Conservation (phyloP, 352 stramenopile species). For the Stramenopiles sp. region DNA sequence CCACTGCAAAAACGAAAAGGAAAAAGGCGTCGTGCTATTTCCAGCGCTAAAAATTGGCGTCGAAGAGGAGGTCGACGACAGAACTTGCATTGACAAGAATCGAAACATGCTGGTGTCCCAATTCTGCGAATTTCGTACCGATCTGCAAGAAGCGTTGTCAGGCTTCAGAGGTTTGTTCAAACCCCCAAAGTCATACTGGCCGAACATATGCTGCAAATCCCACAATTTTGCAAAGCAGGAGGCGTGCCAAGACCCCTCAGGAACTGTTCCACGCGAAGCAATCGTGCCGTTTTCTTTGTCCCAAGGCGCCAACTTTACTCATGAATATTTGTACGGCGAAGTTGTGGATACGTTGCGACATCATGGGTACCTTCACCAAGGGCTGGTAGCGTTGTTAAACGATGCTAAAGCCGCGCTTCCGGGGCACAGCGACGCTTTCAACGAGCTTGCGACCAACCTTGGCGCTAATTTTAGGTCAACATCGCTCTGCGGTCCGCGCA, state of each 20-base stretch:
- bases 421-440: neutral
- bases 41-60: neutral
- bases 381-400: neutral
- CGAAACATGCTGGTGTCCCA: neutral
- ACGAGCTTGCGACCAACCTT: neutral
- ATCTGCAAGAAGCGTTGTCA: neutral
- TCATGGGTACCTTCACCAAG: neutral
- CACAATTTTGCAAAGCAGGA: neutral
- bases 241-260: neutral
- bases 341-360: neutral
- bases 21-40: neutral
- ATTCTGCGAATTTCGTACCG: neutral
- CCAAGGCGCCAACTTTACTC: neutral
- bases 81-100: neutral
- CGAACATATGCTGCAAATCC: neutral
- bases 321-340: neutral
- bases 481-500: neutral
- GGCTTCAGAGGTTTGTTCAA: neutral
- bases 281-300: constrained; percentile 1
- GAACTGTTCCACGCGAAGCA: neutral
- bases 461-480: too few relatives aligned
- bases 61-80: neutral
- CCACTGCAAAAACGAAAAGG: neutral
- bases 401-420: neutral
- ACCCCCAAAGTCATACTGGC: neutral